Base-by-base conservation (phyloP, 208 protist species). In the Crithidia bombi region DNA sequence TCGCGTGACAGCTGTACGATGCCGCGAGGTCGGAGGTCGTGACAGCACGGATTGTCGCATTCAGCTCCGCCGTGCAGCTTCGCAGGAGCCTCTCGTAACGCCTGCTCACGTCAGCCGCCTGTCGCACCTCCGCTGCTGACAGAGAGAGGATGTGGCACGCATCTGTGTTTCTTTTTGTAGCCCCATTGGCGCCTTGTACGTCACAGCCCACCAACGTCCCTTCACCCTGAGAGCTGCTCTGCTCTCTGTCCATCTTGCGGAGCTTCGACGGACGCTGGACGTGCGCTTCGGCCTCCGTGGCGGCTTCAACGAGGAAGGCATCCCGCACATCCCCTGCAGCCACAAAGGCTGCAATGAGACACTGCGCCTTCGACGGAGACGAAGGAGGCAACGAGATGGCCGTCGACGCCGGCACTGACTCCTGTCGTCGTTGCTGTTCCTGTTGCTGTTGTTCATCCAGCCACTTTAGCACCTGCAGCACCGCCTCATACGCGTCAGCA, bases 1-100 rank as follows among this genome's bases (percentile, higher is more conserved):
- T 94, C 23, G 83, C 76, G 52, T 86, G 86, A 39, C 68, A 80
- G 54, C 72, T 68, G 36, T 84, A 68, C 12, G 65, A 65, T 9
- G 61, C 73, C 1, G 63, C 61, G 38, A 85, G 46, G 36, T 62
- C 46, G 25, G 56, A 33, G 1, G 78, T 64, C 28, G 82, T 86
- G 19, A 89, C 39, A 5, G 69, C 54, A 39, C 56, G 59, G n/a
- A 89, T 57, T 12, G 79, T 74, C 1, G 56, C 33, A 15, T 33
- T 36, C 63, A 85, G 75, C 25, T 80, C 43, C 9, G 30, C 39
- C 25, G 65, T 65, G 35, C 74, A 65, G 7, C 61, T 23, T 6
- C 43, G 36, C 19, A 93, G 69, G 17, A 73, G 57, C n/a, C 56
- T 59, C 41, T 75, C 71, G 50, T 82, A 87, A 19, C 55, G 33